Base-by-base conservation (phyloP, 1,139 yeast genomes). In the Scheffersomyces quercinus region DNA sequence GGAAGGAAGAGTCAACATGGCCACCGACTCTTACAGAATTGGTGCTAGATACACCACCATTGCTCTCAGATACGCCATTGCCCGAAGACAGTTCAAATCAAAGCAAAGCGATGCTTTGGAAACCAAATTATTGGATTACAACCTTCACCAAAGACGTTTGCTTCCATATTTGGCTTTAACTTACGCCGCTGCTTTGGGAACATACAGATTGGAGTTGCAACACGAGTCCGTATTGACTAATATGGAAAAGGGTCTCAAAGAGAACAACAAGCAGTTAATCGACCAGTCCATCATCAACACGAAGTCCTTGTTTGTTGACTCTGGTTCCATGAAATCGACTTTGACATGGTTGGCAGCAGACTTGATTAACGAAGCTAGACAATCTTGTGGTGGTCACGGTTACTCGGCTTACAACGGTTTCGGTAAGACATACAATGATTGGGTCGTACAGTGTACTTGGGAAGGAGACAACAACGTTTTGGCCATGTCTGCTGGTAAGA, bases 381-480 rank as follows among this genome's bases (percentile, higher is more conserved):
- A 90, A 71, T 80, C 96, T n/a, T 90, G 97, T 70, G 97, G 97
- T 67, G 97, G 97, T 40, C 97, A 89, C 61, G 97, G 97, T 37
- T 90, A 90, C 68, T 88, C 95, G 24, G 81, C 91, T 14, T 90
- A 90, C 70, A 82, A 88, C 53, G 96, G 93, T 3, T 88, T 90
- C 60, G 96, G 96, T 43, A 88, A 86, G 62, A 93, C 91, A 29
- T 88, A 81, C 67, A 79, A 81, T 50, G 97, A 90, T 65, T 91
- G 96, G 90, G 96, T 88, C 29, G 97, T 90, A 39, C 96, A 90
- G 70, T 88, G 96, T 68, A 90, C 97, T 24, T 90, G 97, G 97
- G 97, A 90, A 72, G 97, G 97, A 67, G 97, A 90, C 66, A 90
- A 90, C 73, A 89, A 85, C 59, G 85, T 90, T 40, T 75, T 90